Evolutionary conservation across 179 eudicot species (phyloP).

Genomic region (Vitellaria paradoxa): DNA sequence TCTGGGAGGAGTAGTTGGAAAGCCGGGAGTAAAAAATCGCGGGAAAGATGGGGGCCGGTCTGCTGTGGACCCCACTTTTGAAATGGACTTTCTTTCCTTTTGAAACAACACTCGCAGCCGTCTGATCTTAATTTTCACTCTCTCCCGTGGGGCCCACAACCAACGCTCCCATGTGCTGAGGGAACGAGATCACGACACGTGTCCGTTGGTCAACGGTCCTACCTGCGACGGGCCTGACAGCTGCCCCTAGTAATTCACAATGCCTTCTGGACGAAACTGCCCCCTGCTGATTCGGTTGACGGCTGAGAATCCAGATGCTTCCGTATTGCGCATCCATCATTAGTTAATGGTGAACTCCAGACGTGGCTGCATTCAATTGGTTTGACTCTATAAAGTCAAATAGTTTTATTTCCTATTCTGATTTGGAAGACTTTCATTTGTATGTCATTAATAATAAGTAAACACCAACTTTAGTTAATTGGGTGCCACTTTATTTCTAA

Average conservation of each 20-base stretch:
- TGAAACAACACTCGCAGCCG: background rate
- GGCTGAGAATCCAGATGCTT: slow-evolving; percentile 7
- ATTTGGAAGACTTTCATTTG: background rate
- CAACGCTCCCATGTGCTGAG: background rate
- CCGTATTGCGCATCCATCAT: background rate
- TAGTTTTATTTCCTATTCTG: background rate
- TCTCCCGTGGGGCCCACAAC: background rate
- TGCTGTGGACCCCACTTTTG: slow-evolving; percentile 2
- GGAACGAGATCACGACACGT: background rate
- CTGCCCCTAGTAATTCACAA: background rate
- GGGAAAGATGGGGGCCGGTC: slow-evolving; percentile 11
- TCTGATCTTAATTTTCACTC: background rate
- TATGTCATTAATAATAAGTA: background rate
- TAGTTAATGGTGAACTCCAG: background rate
- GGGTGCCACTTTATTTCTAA: background rate
- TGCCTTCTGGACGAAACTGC: background rate
- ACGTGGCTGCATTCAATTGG: slow-evolving; percentile 4
- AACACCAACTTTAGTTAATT: background rate
- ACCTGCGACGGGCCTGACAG: background rate
- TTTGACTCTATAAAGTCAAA: background rate
- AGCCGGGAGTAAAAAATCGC: slow-evolving; percentile 7
- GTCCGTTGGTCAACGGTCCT: background rate
- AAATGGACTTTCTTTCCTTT: background rate
- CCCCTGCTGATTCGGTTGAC: background rate
- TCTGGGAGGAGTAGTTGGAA: slow-evolving; percentile 12